A percentile compares a stretch with the other conserved stretches of the same genome.
phyloP scores from a whole-genome alignment of 2,329 filamentous ascomycete species.

The Cladosporium sp. region DNA sequence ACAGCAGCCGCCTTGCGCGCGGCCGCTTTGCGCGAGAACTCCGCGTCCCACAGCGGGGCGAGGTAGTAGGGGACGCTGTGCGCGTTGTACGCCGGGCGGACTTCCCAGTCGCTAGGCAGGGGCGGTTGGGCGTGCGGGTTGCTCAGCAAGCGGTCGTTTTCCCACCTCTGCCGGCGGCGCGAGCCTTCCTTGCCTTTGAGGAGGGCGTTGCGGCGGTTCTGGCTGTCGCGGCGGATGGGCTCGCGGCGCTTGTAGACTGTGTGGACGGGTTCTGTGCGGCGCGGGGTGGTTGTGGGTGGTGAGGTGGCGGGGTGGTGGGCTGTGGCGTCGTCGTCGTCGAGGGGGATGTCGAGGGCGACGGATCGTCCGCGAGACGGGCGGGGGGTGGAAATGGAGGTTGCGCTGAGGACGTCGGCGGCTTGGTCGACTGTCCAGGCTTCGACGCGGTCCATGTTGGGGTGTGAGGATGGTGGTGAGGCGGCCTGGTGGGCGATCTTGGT shows the following conservation, averaged over 20 bases:
- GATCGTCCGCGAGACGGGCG: constrained; percentile 49
- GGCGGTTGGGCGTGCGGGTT: constrained; percentile 86
- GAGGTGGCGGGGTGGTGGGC: constrained; percentile 21
- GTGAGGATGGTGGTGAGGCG: background rate
- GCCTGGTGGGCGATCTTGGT: background rate
- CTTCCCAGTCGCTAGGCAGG: constrained; percentile 73
- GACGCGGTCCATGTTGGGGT: constrained; percentile 28
- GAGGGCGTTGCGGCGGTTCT: constrained; percentile 66
- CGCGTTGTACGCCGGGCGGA: constrained; percentile 74
- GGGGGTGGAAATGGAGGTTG: constrained; percentile 35
- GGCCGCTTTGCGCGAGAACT: constrained; percentile 32
- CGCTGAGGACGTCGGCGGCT: constrained; percentile 38
- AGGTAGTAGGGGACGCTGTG: constrained; percentile 82
- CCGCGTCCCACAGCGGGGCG: constrained; percentile 75
- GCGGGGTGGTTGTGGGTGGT: constrained; percentile 18
- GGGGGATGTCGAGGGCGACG: constrained; percentile 65
- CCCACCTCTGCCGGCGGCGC: constrained; percentile 81
- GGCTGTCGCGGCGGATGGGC: constrained; percentile 55
- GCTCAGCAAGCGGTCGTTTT: constrained; percentile 85
- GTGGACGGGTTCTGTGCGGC: constrained; percentile 25
- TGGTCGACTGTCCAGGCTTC: constrained; percentile 46
- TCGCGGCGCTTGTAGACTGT: constrained; percentile 48
- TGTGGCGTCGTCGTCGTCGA: constrained; percentile 49
- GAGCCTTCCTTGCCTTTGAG: constrained; percentile 89
- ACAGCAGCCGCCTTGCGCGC: constrained; percentile 36